These are phyloP conservation scores for Yarrowia sp. DNA, from an alignment of 805 yeast genomes.

Conservation along the genomic window DNA sequence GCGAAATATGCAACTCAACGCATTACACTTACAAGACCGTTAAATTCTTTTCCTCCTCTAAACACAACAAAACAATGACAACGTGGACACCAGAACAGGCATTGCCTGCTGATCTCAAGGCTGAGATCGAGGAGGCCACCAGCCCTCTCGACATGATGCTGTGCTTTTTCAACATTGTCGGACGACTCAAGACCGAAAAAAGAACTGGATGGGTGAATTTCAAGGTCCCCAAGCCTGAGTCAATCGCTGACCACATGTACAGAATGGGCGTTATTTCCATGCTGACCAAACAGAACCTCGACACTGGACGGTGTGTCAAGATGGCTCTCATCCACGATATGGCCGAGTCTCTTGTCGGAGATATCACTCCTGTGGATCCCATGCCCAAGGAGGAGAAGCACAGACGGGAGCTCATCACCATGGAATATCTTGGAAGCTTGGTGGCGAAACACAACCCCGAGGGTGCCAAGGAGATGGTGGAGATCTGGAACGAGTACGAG, in stretches of 20 bases:
- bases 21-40: background rate
- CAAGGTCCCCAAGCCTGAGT: constrained; percentile 52
- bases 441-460: constrained; percentile 60
- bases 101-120: background rate
- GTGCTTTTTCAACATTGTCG: constrained; percentile 60
- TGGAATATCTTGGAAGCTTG: constrained; percentile 59
- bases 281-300: constrained; percentile 47
- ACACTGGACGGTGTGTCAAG: constrained; percentile 62
- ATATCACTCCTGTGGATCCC: constrained; percentile 79
- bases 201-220: constrained; percentile 95
- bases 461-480: constrained; percentile 65
- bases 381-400: constrained; percentile 79
- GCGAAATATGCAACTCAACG: background rate
- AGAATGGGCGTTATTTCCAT: constrained; percentile 83
- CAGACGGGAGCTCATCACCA: constrained; percentile 71
- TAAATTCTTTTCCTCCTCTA: background rate
- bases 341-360: constrained; percentile 93
- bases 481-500: constrained; percentile 88
- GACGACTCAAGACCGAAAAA: constrained; percentile 69
- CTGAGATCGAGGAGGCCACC: constrained; percentile 11
- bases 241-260: constrained; percentile 94
- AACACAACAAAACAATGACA: background rate
- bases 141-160: constrained; percentile 4
- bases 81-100: constrained; percentile 20
- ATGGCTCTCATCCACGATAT: constrained; percentile 91